Evolutionary conservation across 106 monocot genomes (phyloP).

Genomic region (Apostasia ramifera): DNA sequence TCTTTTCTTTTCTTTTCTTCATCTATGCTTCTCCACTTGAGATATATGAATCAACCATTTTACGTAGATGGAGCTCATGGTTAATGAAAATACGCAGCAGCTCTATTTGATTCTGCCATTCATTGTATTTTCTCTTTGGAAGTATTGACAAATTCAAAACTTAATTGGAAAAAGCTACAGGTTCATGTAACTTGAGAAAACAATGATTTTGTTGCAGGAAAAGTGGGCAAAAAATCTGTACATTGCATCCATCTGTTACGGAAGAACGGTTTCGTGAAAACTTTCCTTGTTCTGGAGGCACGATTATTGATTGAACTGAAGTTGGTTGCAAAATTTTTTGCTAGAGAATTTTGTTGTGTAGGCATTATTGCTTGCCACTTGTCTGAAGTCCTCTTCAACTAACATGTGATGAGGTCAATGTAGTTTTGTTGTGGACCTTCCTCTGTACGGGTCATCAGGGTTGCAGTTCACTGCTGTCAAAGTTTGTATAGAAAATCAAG

Average conservation of each 20-base stretch:
- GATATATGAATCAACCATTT: no score
- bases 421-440: background rate
- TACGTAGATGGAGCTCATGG: no score
- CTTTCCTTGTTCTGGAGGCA: background rate
- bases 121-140: no score
- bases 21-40: no score
- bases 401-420: background rate
- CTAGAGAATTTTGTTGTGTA: background rate
- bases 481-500: background rate
- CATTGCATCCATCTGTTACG: conserved; percentile 77
- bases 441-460: background rate
- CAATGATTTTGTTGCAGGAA: conserved; percentile 40
- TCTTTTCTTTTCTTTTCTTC: no score
- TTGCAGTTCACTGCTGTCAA: background rate
- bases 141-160: no score
- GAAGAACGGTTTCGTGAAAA: conserved; percentile 66
- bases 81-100: no score
- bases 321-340: background rate
- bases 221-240: conserved; percentile 90
- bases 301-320: background rate
- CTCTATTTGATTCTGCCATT: no score
- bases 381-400: background rate
- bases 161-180: no score
- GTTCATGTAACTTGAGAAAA: background rate
- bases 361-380: conserved; percentile 1